Conservation (phyloP, 257 asterid genomes). For the Fraxinus anomala region DNA sequence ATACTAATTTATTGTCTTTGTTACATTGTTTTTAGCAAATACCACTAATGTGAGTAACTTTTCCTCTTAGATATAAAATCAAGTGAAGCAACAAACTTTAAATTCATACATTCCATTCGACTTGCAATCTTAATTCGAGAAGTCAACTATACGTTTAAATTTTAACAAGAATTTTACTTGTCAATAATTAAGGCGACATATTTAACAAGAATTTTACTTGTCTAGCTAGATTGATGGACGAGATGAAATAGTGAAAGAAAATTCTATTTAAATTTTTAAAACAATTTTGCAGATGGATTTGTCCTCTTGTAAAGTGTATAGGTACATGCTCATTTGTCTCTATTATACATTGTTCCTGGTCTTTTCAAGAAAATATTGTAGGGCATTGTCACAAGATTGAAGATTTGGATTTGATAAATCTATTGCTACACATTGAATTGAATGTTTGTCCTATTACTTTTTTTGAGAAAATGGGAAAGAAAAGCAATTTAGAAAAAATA, state of each 20-base stretch:
- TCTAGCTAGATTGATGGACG: background rate
- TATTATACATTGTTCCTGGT: conserved; percentile 27
- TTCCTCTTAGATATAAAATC: background rate
- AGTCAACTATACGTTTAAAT: too few relatives aligned
- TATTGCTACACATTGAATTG: too few relatives aligned
- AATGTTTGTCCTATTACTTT: too few relatives aligned
- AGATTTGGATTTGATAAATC: too few relatives aligned
- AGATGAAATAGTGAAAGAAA: too few relatives aligned
- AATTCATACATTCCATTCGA: background rate
- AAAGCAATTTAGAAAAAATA: too few relatives aligned
- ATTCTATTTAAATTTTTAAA: too few relatives aligned
- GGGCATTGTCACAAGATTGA: conserved; percentile 13
- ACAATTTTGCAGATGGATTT: background rate
- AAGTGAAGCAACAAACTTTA: background rate
- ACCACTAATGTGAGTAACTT: background rate
- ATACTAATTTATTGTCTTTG: background rate
- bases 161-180: too few relatives aligned
- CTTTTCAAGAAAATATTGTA: conserved; percentile 20
- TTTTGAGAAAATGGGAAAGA: too few relatives aligned
- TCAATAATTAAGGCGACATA: too few relatives aligned
- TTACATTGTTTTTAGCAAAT: background rate
- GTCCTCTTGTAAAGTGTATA: background rate
- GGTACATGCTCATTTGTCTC: background rate
- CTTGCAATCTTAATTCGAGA: background rate
- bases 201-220: background rate